Evolutionary conservation across 306 rosid genomes (phyloP).

Genomic region (Hippophae rhamnoides): DNA sequence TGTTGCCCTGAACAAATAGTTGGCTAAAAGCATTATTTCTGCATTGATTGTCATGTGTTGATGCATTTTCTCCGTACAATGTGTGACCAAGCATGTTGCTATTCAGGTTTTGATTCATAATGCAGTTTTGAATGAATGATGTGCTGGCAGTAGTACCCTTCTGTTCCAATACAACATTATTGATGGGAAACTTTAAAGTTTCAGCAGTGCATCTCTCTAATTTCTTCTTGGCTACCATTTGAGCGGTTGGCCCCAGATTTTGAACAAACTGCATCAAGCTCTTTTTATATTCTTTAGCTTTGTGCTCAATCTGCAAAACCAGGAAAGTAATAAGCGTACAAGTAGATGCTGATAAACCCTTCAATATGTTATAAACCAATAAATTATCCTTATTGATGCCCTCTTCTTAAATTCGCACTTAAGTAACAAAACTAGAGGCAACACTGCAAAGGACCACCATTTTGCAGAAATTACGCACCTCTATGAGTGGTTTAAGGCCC

Average conservation of each 20-base stretch:
- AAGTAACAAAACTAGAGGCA: background rate
- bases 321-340: constrained; percentile 1
- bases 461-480: constrained; percentile 12
- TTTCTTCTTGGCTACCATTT: constrained; percentile 2
- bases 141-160: background rate
- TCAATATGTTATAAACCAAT: background rate
- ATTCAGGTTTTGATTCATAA: background rate
- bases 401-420: background rate
- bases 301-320: constrained; percentile 5
- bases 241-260: constrained; percentile 15
- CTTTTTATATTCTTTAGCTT: background rate
- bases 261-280: constrained; percentile 13
- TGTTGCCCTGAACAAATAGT: background rate
- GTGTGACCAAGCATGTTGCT: background rate
- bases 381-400: background rate
- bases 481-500: background rate
- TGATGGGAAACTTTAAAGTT: background rate
- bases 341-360: background rate
- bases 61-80: background rate
- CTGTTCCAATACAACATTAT: background rate
- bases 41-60: background rate
- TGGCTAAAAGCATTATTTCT: background rate
- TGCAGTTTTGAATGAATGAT: background rate
- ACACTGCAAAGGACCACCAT: background rate
- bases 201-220: background rate